Percentiles rank a stretch among this genome's conserved stretches.
phyloP scores from a whole-genome alignment of 306 rosid species.

The Citrullus colocynthis region DNA sequence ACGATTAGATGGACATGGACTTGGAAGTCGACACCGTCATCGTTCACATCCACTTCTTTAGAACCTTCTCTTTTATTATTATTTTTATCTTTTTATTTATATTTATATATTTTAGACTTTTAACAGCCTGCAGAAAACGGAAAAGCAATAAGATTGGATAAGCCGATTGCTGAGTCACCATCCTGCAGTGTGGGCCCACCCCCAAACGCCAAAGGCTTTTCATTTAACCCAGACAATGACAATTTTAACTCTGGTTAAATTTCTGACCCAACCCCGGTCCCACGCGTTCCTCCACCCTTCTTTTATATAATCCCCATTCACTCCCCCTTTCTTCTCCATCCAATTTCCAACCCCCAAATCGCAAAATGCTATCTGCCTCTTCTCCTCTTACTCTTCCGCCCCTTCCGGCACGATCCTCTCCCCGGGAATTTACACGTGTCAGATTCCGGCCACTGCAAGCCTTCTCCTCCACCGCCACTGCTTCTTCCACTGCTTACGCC shows the following conservation, averaged over 20 bases:
- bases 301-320: neutral
- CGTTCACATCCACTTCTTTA: neutral
- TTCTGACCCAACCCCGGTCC: neutral
- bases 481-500: constrained; percentile 23
- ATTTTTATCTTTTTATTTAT: neutral
- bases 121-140: neutral
- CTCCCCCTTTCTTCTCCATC: neutral
- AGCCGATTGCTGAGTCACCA: constrained; percentile 5
- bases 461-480: constrained; percentile 24
- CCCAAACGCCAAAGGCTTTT: neutral
- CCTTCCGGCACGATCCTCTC: neutral
- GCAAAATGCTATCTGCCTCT: constrained; percentile 20
- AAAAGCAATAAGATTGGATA: neutral
- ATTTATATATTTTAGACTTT: neutral
- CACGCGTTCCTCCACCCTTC: neutral
- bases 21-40: neutral
- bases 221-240: neutral
- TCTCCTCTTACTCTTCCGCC: neutral
- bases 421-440: constrained; percentile 7
- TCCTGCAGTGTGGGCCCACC: neutral
- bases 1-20: neutral
- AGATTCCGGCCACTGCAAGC: constrained; percentile 14
- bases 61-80: neutral
- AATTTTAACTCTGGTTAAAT: constrained; percentile 11
- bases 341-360: neutral